A percentile compares a stretch with the other conserved stretches of the same genome.
phyloP scores from a whole-genome alignment of 1,139 yeast genomes.

The Pichia sp. region DNA sequence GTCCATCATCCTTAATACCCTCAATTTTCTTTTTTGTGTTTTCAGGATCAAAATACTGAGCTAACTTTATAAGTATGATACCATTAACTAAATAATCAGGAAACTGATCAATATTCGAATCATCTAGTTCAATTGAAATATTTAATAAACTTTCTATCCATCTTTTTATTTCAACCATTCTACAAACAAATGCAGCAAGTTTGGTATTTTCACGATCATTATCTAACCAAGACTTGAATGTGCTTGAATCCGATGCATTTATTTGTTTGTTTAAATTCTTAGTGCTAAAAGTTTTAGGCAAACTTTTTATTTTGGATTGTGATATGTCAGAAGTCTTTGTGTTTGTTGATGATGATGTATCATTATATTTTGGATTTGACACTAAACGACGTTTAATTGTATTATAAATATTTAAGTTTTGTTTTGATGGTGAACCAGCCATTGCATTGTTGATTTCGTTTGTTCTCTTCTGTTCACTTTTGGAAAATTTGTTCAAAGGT shows the following conservation, averaged over 20 bases:
- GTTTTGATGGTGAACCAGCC: conserved; percentile 30
- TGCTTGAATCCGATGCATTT: conserved; percentile 3
- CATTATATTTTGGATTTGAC: not conserved
- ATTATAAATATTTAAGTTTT: conserved; percentile 27
- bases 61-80: conserved; percentile 72
- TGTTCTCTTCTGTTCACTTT: conserved; percentile 26
- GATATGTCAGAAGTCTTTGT: not conserved
- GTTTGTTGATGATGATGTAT: not conserved
- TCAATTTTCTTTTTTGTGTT: conserved; percentile 40
- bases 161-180: conserved; percentile 77
- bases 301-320: not conserved
- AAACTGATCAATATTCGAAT: conserved; percentile 47
- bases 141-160: conserved; percentile 62
- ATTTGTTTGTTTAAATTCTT: conserved; percentile 11
- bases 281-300: conserved; percentile 18
- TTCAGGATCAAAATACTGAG: conserved; percentile 65
- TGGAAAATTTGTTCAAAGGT: conserved; percentile 13
- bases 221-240: conserved; percentile 23
- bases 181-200: conserved; percentile 74
- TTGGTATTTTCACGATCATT: conserved; percentile 23
- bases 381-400: conserved; percentile 24
- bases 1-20: conserved; percentile 10
- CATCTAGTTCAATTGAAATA: conserved; percentile 45
- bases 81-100: conserved; percentile 69
- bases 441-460: conserved; percentile 27